Evolutionary conservation across 1,284 basidiomycete genomes (phyloP).

Genomic region (Malassezia psittaci): DNA sequence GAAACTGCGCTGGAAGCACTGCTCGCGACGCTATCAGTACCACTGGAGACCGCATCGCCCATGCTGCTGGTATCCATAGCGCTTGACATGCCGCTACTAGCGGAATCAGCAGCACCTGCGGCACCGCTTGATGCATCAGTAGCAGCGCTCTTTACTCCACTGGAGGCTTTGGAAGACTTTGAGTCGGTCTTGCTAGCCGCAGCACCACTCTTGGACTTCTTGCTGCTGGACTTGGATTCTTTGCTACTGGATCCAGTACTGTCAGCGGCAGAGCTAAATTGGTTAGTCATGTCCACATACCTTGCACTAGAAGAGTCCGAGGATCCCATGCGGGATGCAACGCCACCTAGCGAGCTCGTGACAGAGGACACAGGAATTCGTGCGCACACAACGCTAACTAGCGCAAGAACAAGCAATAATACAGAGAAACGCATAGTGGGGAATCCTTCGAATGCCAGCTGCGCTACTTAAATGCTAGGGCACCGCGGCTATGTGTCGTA

Average conservation of each 20-base stretch:
- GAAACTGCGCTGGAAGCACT: not conserved
- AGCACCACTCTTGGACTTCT: too few relatives aligned
- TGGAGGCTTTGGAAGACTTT: too few relatives aligned
- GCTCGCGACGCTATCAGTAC: not conserved
- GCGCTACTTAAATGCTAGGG: not conserved
- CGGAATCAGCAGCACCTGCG: too few relatives aligned
- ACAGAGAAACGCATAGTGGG: constrained; percentile 7
- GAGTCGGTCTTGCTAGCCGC: too few relatives aligned
- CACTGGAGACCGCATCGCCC: too few relatives aligned
- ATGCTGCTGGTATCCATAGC: too few relatives aligned
- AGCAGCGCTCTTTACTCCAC: too few relatives aligned
- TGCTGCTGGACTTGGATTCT: too few relatives aligned
- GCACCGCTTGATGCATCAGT: too few relatives aligned
- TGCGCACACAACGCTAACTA: constrained; percentile 2
- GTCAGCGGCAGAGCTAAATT: not conserved
- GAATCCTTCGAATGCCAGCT: not conserved
- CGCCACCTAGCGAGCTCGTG: not conserved
- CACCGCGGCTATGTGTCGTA: not conserved
- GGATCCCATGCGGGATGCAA: not conserved
- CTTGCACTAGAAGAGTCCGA: not conserved
- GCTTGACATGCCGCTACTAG: too few relatives aligned
- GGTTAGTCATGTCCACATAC: not conserved
- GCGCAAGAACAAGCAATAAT: not conserved
- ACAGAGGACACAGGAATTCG: constrained; percentile 10
- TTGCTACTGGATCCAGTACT: too few relatives aligned